Conservation (phyloP, 768 basidiomycete species). For the Chlorophyllum brunneum region DNA sequence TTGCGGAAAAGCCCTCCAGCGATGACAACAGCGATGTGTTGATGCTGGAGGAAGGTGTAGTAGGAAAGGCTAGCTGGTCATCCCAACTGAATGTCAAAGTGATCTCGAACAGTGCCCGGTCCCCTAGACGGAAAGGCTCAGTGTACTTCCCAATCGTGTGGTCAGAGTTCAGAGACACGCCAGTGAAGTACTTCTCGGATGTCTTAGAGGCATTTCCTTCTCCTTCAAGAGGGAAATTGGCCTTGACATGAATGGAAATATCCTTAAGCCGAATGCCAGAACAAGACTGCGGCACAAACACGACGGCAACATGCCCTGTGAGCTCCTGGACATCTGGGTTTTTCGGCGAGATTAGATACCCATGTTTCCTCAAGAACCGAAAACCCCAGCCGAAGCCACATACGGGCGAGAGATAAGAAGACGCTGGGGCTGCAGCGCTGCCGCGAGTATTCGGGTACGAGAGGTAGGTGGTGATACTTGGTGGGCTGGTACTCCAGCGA, state of each 20-base stretch:
- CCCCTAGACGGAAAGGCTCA: neutral
- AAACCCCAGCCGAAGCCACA: constrained; percentile 6
- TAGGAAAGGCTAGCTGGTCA: neutral
- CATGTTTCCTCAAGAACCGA: neutral
- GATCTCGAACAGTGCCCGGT: neutral
- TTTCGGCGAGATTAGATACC: neutral
- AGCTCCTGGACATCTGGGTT: constrained; percentile 3
- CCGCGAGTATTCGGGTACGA: too few species aligned
- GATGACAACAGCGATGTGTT: neutral
- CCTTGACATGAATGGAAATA: neutral
- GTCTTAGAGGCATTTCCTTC: too few species aligned
- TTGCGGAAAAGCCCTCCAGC: neutral
- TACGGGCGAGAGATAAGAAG: neutral
- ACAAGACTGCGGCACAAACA: neutral
- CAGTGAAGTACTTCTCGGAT: too few species aligned
- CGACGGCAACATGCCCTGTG: neutral
- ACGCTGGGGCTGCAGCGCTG: neutral
- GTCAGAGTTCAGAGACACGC: neutral
- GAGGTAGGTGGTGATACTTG: neutral
- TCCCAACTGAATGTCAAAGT: neutral
- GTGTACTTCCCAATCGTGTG: neutral
- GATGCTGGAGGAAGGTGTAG: neutral
- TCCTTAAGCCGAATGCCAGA: neutral
- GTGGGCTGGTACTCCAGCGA: neutral
- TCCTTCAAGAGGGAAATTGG: too few species aligned